Evolutionary conservation across 768 basidiomycete genomes (phyloP).

Genomic region (Mycena leptocephala): DNA sequence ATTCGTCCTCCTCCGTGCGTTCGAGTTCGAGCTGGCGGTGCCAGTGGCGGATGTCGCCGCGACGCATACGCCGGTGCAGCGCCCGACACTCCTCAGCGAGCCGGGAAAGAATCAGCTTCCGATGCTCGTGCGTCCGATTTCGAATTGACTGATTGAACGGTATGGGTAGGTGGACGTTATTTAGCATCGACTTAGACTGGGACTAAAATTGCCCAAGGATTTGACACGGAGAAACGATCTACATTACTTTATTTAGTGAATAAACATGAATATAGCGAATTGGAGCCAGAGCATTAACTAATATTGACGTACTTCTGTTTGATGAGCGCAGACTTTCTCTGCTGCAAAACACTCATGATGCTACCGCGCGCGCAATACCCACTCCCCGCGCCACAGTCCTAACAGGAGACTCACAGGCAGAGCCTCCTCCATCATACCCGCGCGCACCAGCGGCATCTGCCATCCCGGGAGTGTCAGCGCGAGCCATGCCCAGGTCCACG

Average conservation of each 20-base stretch:
- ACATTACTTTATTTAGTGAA: no score
- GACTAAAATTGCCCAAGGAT: no score
- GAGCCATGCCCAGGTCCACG: constrained; percentile 21
- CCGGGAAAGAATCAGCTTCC: constrained; percentile 21
- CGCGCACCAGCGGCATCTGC: constrained; percentile 10
- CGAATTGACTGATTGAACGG: no score
- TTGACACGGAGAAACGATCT: no score
- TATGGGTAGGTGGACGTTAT: no score
- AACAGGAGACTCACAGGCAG: constrained; percentile 16
- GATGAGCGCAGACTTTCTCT: no score
- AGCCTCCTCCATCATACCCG: constrained; percentile 10
- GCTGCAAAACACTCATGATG: no score
- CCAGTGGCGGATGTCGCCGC: constrained; percentile 43
- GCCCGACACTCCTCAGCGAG: constrained; percentile 45
- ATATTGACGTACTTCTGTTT: no score
- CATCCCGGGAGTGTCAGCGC: constrained; percentile 13
- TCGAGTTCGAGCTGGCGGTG: constrained; percentile 55
- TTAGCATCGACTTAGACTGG: no score
- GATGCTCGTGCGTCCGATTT: background rate
- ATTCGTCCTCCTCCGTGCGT: constrained; percentile 51
- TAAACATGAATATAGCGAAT: no score
- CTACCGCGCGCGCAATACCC: no score
- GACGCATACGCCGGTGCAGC: constrained; percentile 42
- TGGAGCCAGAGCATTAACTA: no score
- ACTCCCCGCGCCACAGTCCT: constrained; percentile 3